A percentile compares a stretch with the other conserved stretches of the same genome.
phyloP scores from a whole-genome alignment of 1,284 basidiomycete species.

The Cutaneotrichosporon sp. region DNA sequence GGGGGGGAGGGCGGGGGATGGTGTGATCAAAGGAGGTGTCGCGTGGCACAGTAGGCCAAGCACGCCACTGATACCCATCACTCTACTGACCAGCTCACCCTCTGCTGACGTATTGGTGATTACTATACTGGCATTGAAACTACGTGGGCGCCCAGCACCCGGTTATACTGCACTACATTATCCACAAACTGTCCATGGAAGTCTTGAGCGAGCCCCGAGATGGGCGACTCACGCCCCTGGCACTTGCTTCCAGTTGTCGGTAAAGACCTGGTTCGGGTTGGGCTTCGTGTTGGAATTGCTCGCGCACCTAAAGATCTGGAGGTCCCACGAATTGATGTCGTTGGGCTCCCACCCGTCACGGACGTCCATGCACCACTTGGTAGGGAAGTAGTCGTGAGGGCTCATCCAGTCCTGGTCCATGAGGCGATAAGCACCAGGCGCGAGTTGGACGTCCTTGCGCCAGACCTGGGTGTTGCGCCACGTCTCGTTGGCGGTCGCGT shows the following conservation, averaged over 20 bases:
- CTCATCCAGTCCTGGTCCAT: background rate
- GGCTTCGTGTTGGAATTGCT: background rate
- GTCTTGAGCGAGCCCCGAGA: too few relatives aligned
- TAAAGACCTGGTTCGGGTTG: conserved; percentile 3
- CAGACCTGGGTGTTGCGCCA: conserved; percentile 2
- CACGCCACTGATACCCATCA: background rate
- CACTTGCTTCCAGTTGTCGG: background rate
- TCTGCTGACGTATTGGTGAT: background rate
- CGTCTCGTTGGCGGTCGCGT: background rate
- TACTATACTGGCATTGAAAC: background rate
- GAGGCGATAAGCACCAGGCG: background rate
- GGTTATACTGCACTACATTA: background rate
- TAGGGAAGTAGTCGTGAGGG: background rate
- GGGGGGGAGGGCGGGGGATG: background rate
- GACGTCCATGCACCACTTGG: conserved; percentile 7
- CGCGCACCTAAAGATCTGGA: conserved; percentile 3
- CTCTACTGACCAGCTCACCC: background rate
- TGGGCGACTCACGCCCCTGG: background rate
- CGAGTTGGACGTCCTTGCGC: background rate
- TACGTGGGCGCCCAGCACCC: background rate
- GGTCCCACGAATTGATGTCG: background rate
- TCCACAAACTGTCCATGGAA: background rate
- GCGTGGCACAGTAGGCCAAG: too few relatives aligned
- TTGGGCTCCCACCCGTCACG: conserved; percentile 1
- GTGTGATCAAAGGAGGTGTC: too few relatives aligned